Evolutionary conservation across 2,329 filamentous ascomycete species (phyloP).

Genomic region (Xylariaceae sp.): DNA sequence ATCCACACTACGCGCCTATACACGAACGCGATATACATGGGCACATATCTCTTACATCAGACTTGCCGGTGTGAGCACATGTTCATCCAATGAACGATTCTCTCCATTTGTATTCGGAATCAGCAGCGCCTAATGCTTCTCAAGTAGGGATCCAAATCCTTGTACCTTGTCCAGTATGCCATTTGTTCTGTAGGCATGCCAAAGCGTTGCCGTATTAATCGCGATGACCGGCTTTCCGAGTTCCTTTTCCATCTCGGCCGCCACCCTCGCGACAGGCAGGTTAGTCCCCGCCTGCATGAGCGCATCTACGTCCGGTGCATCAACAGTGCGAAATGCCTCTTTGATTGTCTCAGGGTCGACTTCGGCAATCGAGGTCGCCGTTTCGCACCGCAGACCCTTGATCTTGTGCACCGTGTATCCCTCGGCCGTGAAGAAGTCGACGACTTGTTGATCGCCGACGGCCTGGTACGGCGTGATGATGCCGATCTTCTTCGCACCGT

Average conservation of each 20-base stretch:
- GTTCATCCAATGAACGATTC: no score
- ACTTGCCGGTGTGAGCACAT: no score
- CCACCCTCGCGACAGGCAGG: slow-evolving; percentile 24
- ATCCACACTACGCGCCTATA: no score
- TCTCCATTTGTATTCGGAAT: no score
- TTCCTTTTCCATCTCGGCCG: slow-evolving; percentile 25
- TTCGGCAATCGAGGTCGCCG: slow-evolving; percentile 22
- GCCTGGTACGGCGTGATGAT: slow-evolving; percentile 29
- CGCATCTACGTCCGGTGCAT: slow-evolving; percentile 21
- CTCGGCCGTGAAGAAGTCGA: slow-evolving; percentile 27
- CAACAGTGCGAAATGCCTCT: slow-evolving; percentile 20
- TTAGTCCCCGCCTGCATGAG: slow-evolving; percentile 30
- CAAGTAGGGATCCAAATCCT: slow-evolving; percentile 14
- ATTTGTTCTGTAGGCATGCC: slow-evolving; percentile 25
- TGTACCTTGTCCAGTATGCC: slow-evolving; percentile 21
- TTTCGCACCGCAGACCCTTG: slow-evolving; percentile 26
- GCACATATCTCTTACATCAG: no score
- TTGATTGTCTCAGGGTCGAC: slow-evolving; percentile 27
- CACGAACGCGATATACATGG: no score
- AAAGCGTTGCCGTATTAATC: slow-evolving; percentile 29
- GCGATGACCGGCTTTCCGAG: slow-evolving; percentile 25
- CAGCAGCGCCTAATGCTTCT: slow-evolving; percentile 12
- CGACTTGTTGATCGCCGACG: slow-evolving; percentile 27
- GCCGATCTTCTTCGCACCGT: slow-evolving; percentile 24
- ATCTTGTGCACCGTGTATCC: slow-evolving; percentile 25